Base-by-base conservation (phyloP, 2,329 filamentous ascomycete genomes). In the Diplocarpon rosae region DNA sequence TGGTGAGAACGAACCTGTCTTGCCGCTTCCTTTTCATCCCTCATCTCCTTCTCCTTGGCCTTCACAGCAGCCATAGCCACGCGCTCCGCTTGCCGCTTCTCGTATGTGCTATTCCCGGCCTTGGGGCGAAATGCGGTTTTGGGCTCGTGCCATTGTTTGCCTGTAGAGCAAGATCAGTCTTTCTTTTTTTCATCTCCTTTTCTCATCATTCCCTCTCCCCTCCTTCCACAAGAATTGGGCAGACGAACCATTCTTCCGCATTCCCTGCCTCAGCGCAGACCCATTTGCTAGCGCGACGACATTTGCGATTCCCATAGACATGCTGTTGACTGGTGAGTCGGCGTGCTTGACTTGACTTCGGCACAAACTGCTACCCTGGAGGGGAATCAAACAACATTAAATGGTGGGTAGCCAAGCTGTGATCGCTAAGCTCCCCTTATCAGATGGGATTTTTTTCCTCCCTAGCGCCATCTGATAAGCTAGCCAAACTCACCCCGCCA, bases 11-110 rank as follows among this genome's bases (percentile, higher is more conserved):
- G 50, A 66, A 92, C 88, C 72, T 90, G 72, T 67, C 87, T 76
- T 65, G 83, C 83, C n/a, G 83, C 77, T 62, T 94, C 88, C 67
- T 94, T 95, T 69, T 95, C 92, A 0, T 88, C 85, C 70, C 90
- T 93, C 78, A 98, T 79, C 65, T 95, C 88, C 66, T 85, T 89
- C 68, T 96, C 92, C 60, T 87, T 88, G 30, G 87, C 85, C 69
- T 95, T 96, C 57, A 85, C 76, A n/a, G 85, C 78, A 11, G 77
- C 75, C 56, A 80, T 73, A 7, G 80, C 75, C 50, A 80, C 76
- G 41, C 87, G 78, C 50, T 80, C 73, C 56, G 82, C 80, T 37
- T 77, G 69, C 42, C 90, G 80, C 65, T 87, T 83, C 55, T 82
- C 80, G 63, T 83, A 96, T 0, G 86, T 79, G 2, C 78, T 85